Evolutionary conservation across 2,329 filamentous ascomycete genomes (phyloP), one percentile per base, ranked within the genome.

Genomic region (Bipolaris sorokiniana): DNA sequence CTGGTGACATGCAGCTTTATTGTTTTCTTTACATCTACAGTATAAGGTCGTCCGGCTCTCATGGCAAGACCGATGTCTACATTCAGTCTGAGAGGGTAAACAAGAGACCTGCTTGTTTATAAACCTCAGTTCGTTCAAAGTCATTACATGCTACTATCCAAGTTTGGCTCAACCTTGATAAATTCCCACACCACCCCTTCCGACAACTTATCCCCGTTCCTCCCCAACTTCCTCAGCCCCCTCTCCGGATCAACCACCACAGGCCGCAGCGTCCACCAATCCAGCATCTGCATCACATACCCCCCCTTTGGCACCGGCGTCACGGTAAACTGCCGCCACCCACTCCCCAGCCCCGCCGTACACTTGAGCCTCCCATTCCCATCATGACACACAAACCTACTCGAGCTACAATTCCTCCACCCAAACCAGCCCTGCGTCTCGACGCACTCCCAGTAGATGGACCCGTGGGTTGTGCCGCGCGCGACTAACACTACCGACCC

Each of bases 271-370:
- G 22, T 50, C 56, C 52, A 59, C 59, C 56, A 61, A 41, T 61
- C 59, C 23, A 50, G n/a, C 59, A 59, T 58, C n/a, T 59, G 59
- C 56, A 61, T 53, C 18, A 61, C 51, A 16, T 61, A 59, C 2
- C 59, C 59, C 3, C 51, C 51, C 26, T 53, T 40, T 48, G 59
- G 48, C 7, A 59, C 45, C 28, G 51, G 59, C 11, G 56, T 58
- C 38, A 61, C 38, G 9, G 56, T 56, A 41, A 56, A 54, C 10
- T 56, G 47, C 22, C 48, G 50, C 52, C n/a, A 48, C 13, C 40
- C 10, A 15, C 53, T 13, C 7, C 48, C 26, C 16, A 56, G 38
- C n/a, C 47, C 28, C 16, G 45, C 56, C 7, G 44, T 20, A 42
- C 59, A 61, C 46, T 51, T 53, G 2, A 61, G 40, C 36, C 40